These are phyloP conservation scores for Erysimum pusillum DNA, from an alignment of 441 rosid species.

Conservation along the genomic window DNA sequence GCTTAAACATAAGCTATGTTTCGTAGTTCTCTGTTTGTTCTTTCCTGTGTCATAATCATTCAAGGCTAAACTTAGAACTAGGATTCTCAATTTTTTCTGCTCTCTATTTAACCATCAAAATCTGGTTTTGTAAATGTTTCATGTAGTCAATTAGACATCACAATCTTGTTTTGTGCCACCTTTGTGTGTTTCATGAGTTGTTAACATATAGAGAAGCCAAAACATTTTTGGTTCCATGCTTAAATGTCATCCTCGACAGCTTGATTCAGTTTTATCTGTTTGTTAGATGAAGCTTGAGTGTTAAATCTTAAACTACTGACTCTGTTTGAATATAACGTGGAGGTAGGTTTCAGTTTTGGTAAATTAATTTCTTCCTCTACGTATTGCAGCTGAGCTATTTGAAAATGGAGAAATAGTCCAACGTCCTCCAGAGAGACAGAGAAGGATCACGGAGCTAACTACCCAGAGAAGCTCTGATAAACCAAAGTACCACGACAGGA, in stretches of 20 bases:
- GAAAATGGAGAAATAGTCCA: conserved; percentile 92
- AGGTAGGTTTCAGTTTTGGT: neutral
- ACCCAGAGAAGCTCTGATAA: conserved; percentile 82
- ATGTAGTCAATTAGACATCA: too few species aligned
- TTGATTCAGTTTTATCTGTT: neutral
- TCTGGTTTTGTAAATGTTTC: too few species aligned
- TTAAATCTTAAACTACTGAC: neutral
- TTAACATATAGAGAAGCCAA: neutral
- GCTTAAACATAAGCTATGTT: too few species aligned
- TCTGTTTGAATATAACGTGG: neutral
- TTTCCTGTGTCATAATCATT: too few species aligned
- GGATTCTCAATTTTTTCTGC: too few species aligned
- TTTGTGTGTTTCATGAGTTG: too few species aligned
- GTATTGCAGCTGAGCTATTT: conserved; percentile 78
- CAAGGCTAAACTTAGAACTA: too few species aligned
- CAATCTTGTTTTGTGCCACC: too few species aligned
- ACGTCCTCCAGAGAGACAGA: conserved; percentile 90
- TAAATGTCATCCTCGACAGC: neutral
- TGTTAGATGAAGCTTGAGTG: neutral
- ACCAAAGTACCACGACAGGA: conserved; percentile 93
- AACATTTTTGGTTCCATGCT: neutral
- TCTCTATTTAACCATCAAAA: too few species aligned
- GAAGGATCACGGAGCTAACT: conserved; percentile 83
- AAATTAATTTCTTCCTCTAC: neutral
- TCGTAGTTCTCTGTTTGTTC: too few species aligned